Percentiles rank a stretch among this genome's conserved stretches.
Evolutionary conservation across 495 filamentous ascomycete species (phyloP).

Genomic region (Chaetomium cochliodes): DNA sequence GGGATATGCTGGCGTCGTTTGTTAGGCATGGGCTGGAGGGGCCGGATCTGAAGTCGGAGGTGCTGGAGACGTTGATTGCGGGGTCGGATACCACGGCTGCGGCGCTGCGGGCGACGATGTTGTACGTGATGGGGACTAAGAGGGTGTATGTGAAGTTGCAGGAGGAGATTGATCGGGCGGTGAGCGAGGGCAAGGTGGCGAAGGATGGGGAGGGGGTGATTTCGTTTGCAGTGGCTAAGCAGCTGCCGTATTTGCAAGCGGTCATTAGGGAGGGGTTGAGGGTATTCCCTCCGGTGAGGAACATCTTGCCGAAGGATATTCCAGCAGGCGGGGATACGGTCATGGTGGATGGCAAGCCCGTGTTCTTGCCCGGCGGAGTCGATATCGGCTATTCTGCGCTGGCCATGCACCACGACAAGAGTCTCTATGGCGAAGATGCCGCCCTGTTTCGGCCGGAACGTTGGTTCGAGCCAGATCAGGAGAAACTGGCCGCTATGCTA

Average conservation of each 20-base stretch:
- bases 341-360: slow-evolving; percentile 47
- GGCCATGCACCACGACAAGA: slow-evolving; percentile 32
- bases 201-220: slow-evolving; percentile 28
- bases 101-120: slow-evolving; percentile 55
- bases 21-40: slow-evolving; percentile 41
- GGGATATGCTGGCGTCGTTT: slow-evolving; percentile 47
- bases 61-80: slow-evolving; percentile 40
- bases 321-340: slow-evolving; percentile 48
- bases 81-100: slow-evolving; percentile 64
- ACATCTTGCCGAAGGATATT: slow-evolving; percentile 43
- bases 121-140: slow-evolving; percentile 50
- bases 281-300: slow-evolving; percentile 40
- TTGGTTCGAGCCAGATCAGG: slow-evolving; percentile 49
- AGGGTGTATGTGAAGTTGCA: slow-evolving; percentile 53
- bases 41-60: slow-evolving; percentile 40
- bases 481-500: slow-evolving; percentile 24
- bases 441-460: slow-evolving; percentile 52
- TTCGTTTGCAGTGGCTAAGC: slow-evolving; percentile 39
- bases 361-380: slow-evolving; percentile 50
- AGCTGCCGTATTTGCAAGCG: slow-evolving; percentile 52
- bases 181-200: slow-evolving; percentile 11
- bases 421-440: slow-evolving; percentile 48
- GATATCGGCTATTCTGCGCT: slow-evolving; percentile 44
- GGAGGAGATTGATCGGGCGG: slow-evolving; percentile 52
- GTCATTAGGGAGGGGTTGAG: slow-evolving; percentile 51